Evolutionary conservation across 2,329 filamentous ascomycete species (phyloP).

Genomic region (Chaetomium strumarium): DNA sequence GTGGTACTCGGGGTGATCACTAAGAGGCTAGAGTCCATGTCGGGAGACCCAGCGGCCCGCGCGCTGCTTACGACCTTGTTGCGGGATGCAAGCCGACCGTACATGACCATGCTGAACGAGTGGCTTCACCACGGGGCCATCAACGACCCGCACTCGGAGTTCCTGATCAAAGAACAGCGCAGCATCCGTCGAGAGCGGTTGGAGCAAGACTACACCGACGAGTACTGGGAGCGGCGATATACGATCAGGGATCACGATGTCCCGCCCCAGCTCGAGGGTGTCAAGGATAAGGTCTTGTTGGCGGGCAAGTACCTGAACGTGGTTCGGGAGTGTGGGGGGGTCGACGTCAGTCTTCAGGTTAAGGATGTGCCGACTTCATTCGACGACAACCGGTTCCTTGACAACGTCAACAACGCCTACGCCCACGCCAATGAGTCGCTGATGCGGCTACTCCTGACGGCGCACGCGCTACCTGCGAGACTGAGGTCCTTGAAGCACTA

Average conservation of each 20-base stretch:
- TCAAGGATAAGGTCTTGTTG: slow-evolving; percentile 90
- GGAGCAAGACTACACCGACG: slow-evolving; percentile 95
- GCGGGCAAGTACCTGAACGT: slow-evolving; percentile 98
- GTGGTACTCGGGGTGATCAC: slow-evolving; percentile 87
- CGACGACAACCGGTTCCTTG: slow-evolving; percentile 84
- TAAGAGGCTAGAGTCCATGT: slow-evolving; percentile 78
- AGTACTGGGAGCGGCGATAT: slow-evolving; percentile 98
- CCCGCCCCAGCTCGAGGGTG: slow-evolving; percentile 81
- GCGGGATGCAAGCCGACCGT: slow-evolving; percentile 83
- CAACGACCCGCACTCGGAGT: slow-evolving; percentile 88
- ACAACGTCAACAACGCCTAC: slow-evolving; percentile 94
- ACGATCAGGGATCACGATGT: slow-evolving; percentile 88
- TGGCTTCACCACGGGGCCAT: slow-evolving; percentile 97
- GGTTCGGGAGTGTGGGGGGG: slow-evolving; percentile 91
- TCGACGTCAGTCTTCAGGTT: slow-evolving; percentile 85
- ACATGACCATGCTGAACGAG: slow-evolving; percentile 98
- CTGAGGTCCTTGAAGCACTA: slow-evolving; percentile 94
- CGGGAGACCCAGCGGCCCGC: slow-evolving; percentile 84
- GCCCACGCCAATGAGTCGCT: slow-evolving; percentile 92
- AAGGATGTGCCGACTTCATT: slow-evolving; percentile 87
- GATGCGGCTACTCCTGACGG: slow-evolving; percentile 83
- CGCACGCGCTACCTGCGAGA: slow-evolving; percentile 81
- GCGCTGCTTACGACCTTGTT: slow-evolving; percentile 75
- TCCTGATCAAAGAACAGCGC: slow-evolving; percentile 91
- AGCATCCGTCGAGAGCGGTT: slow-evolving; percentile 87